phyloP scores from a whole-genome alignment of 2,329 filamentous ascomycete species.

The Botrytis deweyae region DNA sequence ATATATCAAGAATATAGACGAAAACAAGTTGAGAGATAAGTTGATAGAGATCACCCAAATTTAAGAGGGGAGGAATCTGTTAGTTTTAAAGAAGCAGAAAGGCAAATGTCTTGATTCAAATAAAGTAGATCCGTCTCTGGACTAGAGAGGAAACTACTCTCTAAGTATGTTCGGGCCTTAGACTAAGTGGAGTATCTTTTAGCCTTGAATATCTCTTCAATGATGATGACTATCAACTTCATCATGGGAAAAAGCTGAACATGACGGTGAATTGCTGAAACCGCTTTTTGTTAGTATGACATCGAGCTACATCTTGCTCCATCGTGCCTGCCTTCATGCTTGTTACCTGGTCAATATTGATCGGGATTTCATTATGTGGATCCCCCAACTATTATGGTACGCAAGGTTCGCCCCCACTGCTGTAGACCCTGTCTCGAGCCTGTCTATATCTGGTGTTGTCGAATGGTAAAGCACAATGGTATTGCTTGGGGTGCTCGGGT shows the following conservation, averaged over 20 bases:
- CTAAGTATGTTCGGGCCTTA: background rate
- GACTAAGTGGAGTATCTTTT: background rate
- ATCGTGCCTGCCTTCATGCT: background rate
- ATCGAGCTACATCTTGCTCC: slow-evolving; percentile 3
- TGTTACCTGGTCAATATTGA: background rate
- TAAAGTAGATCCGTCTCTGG: background rate
- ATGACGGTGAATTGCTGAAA: slow-evolving; percentile 2
- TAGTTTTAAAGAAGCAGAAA: slow-evolving; percentile 8
- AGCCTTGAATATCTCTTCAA: slow-evolving; percentile 4
- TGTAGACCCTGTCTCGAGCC: background rate
- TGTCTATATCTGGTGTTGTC: background rate
- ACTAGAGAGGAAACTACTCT: slow-evolving; percentile 14
- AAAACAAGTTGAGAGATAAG: background rate
- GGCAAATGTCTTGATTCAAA: background rate
- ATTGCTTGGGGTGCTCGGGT: background rate
- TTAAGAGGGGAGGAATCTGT: background rate
- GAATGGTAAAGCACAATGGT: background rate
- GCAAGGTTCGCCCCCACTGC: background rate
- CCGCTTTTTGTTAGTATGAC: slow-evolving; percentile 8
- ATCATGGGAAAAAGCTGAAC: slow-evolving; percentile 1
- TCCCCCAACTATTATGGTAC: background rate
- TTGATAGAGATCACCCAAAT: background rate
- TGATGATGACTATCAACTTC: slow-evolving; percentile 1
- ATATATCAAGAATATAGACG: background rate
- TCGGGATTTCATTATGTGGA: background rate